Base-by-base conservation (phyloP, 495 filamentous ascomycete species). In the Lophium mytilinum region DNA sequence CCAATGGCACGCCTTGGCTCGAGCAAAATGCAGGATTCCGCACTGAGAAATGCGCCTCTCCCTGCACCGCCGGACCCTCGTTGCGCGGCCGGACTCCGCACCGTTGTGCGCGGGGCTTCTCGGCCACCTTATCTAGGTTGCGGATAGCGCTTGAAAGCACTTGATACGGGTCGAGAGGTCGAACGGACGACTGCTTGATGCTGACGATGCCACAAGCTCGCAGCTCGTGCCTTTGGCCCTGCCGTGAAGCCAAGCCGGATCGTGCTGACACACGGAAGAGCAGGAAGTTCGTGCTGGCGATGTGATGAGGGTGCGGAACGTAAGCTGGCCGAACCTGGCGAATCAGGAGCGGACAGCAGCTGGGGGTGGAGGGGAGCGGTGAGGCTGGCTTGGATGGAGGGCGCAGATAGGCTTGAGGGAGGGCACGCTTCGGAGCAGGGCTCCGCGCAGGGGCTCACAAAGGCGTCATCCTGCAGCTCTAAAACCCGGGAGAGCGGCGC, bases 381-480 rank as follows among this genome's bases (percentile, higher is more conserved):
- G 45, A 48, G 45, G 33, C 12, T 18, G n/a, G 1, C 17, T 24
- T 5, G 21, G 1, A 1, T 11, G 45, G 12, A 9, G 45, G 45
- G 45, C 21, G 33, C 45, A 48, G 21, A 48, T 41, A 17, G 39
- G 39, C 39, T 14, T 14, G 11, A 41, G 39, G 11, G 39, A 3
- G 39, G 39, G 8, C 39, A 41, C 4, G 2, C 11, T 4, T 41
- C 12, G 11, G 39, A 17, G 39, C 39, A 41, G 39, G 12, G 17
- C 12, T 41, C 4, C 17, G 39, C 3, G 39, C 39, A 41, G 39
- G 39, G 14, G 17, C 14, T 18, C 17, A 15, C 49, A n/a, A n/a
- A 36, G 33, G 49, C 49, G 49, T 52, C 49, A 52, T 52, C 17
- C 45, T 48, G 45, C 45, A 48, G 39, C 33, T 10, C 21, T 52